Conservation (phyloP, 371 early-diverging fungal genomes). For the Mucor plumbeus region DNA sequence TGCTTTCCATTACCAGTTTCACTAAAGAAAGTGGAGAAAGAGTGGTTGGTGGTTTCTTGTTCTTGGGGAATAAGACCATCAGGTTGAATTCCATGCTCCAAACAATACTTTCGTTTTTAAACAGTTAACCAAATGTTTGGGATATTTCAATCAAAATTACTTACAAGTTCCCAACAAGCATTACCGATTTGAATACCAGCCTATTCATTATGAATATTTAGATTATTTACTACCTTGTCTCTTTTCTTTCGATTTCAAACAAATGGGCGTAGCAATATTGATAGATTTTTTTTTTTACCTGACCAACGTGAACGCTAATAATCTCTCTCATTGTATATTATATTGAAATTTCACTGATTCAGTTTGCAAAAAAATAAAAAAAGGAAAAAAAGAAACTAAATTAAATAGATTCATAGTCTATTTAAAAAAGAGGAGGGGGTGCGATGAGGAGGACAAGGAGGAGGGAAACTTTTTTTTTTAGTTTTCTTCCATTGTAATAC, state of each 20-base stretch:
- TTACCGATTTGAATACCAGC: conserved; percentile 99
- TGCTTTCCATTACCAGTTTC: conserved; percentile 97
- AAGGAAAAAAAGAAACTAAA: conserved; percentile 2
- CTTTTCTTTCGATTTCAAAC: not conserved
- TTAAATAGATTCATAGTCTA: not conserved
- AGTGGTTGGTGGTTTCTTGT: conserved; percentile 32
- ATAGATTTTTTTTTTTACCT: not conserved
- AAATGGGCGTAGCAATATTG: not conserved
- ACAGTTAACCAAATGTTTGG: conserved; percentile 40
- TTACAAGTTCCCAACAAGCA: conserved; percentile 95
- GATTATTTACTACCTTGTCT: not conserved
- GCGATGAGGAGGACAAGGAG: not conserved
- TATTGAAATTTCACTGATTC: not conserved
- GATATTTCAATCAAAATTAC: not conserved
- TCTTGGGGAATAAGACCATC: conserved; percentile 91
- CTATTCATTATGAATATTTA: conserved; percentile 40
- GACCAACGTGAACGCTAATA: conserved; percentile 97
- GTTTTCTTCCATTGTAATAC: conserved; percentile 7
- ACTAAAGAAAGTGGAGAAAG: conserved; percentile 88
- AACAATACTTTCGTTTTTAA: conserved; percentile 70
- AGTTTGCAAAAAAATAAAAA: not conserved
- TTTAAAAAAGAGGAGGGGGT: not conserved
- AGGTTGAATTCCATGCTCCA: conserved; percentile 98
- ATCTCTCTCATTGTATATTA: conserved; percentile 91
- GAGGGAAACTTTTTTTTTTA: not conserved